A percentile compares a stretch with the other conserved stretches of the same genome.
Evolutionary conservation across 176 grass and related monocot genomes (phyloP).

Genomic region (Eragrostis curvula): DNA sequence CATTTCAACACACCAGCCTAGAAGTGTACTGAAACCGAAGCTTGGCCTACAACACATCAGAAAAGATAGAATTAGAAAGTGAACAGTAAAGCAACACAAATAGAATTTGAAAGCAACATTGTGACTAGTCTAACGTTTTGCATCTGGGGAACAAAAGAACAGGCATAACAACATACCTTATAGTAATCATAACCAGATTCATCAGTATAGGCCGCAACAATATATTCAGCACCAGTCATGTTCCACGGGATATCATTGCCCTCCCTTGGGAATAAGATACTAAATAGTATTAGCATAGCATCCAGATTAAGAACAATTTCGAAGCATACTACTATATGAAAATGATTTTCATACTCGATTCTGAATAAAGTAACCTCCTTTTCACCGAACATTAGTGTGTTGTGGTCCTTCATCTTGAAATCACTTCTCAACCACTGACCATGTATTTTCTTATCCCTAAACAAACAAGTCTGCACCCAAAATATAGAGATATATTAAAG

Average conservation of each 20-base stretch:
- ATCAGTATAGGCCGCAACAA: background rate
- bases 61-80: background rate
- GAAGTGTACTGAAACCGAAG: background rate
- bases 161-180: background rate
- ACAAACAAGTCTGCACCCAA: slow-evolving; percentile 12
- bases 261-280: background rate
- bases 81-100: background rate
- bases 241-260: background rate
- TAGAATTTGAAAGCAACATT: background rate
- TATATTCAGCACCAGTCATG: background rate
- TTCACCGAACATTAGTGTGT: background rate
- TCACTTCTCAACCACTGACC: background rate
- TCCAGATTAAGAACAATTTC: background rate
- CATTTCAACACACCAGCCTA: slow-evolving; percentile 5
- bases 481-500: background rate
- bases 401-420: background rate
- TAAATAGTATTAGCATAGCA: slow-evolving; percentile 6
- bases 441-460: background rate
- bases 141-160: background rate
- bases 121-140: background rate
- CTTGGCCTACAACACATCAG: background rate
- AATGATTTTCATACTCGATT: background rate
- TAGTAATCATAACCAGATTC: background rate
- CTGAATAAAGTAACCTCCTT: slow-evolving; percentile 15
- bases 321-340: background rate